Conservation (phyloP, 2,329 filamentous ascomycete species). For the Gremmenia infestans region DNA sequence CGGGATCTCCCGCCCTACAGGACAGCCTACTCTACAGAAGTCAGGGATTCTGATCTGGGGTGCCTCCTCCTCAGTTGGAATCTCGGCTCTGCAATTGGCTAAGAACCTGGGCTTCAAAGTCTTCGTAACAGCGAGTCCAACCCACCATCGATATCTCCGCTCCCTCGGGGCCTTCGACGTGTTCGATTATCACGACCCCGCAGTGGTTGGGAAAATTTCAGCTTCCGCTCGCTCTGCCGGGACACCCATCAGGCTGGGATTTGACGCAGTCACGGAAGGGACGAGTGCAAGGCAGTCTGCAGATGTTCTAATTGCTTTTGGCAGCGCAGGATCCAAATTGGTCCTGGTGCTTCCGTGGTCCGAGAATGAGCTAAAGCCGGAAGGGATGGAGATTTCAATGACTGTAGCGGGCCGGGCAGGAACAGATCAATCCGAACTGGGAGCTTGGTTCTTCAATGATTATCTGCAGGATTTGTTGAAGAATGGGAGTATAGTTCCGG, state of each 20-base stretch:
- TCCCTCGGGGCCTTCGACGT: slow-evolving; percentile 36
- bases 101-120: slow-evolving; percentile 38
- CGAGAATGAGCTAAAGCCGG: neutral
- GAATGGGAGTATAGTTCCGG: slow-evolving; percentile 25
- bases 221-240: slow-evolving; percentile 2
- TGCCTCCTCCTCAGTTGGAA: slow-evolving; percentile 17
- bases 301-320: neutral
- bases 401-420: neutral
- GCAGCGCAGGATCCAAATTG: slow-evolving; percentile 1
- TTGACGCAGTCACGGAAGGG: slow-evolving; percentile 10
- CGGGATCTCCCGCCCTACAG: slow-evolving; percentile 8
- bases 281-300: neutral
- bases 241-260: slow-evolving; percentile 6
- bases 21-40: slow-evolving; percentile 7
- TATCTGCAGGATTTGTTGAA: slow-evolving; percentile 19
- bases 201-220: slow-evolving; percentile 9
- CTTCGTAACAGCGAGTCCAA: slow-evolving; percentile 32
- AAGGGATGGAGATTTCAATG: neutral
- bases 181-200: slow-evolving; percentile 36
- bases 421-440: neutral
- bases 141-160: slow-evolving; percentile 32
- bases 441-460: slow-evolving; percentile 20
- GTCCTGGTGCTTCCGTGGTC: neutral
- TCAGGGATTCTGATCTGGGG: slow-evolving; percentile 32
- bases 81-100: slow-evolving; percentile 39